phyloP scores from a whole-genome alignment of 371 early-diverging fungal species.

The Mortierella polycephala region DNA sequence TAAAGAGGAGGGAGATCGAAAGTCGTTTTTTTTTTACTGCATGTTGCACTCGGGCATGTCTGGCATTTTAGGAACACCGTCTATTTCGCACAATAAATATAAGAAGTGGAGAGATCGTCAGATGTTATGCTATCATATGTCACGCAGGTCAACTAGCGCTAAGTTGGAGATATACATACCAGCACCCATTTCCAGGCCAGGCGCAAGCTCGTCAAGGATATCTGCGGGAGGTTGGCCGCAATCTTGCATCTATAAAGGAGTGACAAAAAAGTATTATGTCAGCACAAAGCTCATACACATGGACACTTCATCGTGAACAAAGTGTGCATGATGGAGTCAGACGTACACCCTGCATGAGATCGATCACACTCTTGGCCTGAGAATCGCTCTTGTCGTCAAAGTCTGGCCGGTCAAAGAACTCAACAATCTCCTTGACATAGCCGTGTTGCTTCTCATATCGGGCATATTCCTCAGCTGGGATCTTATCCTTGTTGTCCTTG shows the following conservation, averaged over 20 bases:
- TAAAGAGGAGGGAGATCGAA: neutral
- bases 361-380: slow-evolving; percentile 76
- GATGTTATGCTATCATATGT: neutral
- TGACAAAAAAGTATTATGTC: neutral
- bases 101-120: neutral
- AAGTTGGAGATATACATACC: slow-evolving; percentile 19
- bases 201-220: slow-evolving; percentile 88
- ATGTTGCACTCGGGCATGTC: slow-evolving; percentile 56
- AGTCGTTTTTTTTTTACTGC: slow-evolving; percentile 20
- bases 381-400: slow-evolving; percentile 73
- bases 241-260: slow-evolving; percentile 84
- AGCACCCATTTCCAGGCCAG: slow-evolving; percentile 76
- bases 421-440: slow-evolving; percentile 80
- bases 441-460: slow-evolving; percentile 80
- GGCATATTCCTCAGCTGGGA: slow-evolving; percentile 73
- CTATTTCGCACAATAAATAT: slow-evolving; percentile 11
- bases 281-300: neutral
- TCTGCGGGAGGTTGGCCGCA: slow-evolving; percentile 93
- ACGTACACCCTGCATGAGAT: slow-evolving; percentile 88
- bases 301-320: neutral
- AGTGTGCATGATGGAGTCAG: neutral
- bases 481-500: slow-evolving; percentile 73
- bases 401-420: slow-evolving; percentile 74
- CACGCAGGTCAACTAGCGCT: too few relatives aligned
- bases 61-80: slow-evolving; percentile 52